phyloP scores from a whole-genome alignment of 2,329 filamentous ascomycete species.

The Talaromyces sp. region DNA sequence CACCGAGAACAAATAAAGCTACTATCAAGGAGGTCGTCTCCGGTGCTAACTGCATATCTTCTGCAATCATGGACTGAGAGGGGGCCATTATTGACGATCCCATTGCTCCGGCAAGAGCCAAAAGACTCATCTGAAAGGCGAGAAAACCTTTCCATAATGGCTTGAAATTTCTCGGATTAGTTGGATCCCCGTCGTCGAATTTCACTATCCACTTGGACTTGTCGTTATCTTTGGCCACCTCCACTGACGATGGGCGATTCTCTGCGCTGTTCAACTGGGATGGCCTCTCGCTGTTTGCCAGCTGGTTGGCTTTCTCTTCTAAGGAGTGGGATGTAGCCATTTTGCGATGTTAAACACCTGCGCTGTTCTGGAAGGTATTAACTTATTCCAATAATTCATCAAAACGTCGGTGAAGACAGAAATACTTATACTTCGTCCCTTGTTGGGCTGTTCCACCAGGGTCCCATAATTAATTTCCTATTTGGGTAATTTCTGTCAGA shows the following conservation, averaged over 20 bases:
- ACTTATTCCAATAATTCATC: not conserved
- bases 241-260: not conserved
- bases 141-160: constrained; percentile 3
- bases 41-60: not conserved
- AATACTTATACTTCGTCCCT: not conserved
- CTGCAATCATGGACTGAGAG: not conserved
- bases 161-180: constrained; percentile 7
- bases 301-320: not conserved
- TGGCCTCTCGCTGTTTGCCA: not conserved
- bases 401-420: not conserved
- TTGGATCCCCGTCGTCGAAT: not conserved
- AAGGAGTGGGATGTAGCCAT: not conserved
- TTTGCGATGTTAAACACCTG: not conserved
- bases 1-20: constrained; percentile 1
- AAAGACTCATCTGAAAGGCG: constrained; percentile 8
- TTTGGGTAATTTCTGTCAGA: not conserved
- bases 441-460: not conserved
- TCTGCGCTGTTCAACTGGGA: not conserved
- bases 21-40: not conserved
- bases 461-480: not conserved
- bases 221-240: not conserved
- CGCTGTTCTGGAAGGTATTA: not conserved
- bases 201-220: not conserved
- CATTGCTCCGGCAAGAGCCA: constrained; percentile 8
- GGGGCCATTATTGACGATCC: constrained; percentile 9